These are phyloP conservation scores for Mercurialis annua DNA, from an alignment of 345 rosid genomes.

Conservation along the genomic window DNA sequence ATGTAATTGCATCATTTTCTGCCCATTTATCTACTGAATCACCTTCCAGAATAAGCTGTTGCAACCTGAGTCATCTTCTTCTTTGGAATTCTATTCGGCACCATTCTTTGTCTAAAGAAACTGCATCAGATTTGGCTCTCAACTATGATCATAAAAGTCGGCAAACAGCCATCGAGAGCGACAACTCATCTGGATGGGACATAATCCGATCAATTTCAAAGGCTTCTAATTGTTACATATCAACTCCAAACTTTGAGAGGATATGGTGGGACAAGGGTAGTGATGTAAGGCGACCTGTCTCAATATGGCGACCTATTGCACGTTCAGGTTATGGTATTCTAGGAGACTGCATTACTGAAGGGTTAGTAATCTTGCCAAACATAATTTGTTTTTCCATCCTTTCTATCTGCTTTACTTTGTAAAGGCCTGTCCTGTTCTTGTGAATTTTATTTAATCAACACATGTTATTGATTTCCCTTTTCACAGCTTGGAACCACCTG, in stretches of 20 bases:
- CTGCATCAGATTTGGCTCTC: constrained; percentile 32
- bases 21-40: constrained; percentile 61
- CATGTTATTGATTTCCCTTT: constrained; percentile 21
- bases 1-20: constrained; percentile 85
- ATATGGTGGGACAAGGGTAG: constrained; percentile 98
- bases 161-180: constrained; percentile 41
- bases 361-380: constrained; percentile 46
- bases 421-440: background rate
- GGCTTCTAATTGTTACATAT: constrained; percentile 55
- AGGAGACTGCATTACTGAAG: constrained; percentile 95
- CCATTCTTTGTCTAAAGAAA: constrained; percentile 41
- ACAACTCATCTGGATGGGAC: constrained; percentile 83
- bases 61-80: constrained; percentile 73
- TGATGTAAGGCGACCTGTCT: constrained; percentile 80
- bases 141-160: constrained; percentile 37
- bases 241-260: constrained; percentile 92
- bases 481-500: constrained; percentile 90
- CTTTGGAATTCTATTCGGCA: constrained; percentile 62
- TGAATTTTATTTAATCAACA: constrained; percentile 16
- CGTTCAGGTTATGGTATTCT: constrained; percentile 69
- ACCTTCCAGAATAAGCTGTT: constrained; percentile 54
- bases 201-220: constrained; percentile 67
- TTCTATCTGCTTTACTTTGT: background rate
- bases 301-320: constrained; percentile 90
- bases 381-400: background rate